These are phyloP conservation scores for Fusarium liriodendri DNA, from an alignment of 2,329 filamentous ascomycete genomes.

Conservation along the genomic window DNA sequence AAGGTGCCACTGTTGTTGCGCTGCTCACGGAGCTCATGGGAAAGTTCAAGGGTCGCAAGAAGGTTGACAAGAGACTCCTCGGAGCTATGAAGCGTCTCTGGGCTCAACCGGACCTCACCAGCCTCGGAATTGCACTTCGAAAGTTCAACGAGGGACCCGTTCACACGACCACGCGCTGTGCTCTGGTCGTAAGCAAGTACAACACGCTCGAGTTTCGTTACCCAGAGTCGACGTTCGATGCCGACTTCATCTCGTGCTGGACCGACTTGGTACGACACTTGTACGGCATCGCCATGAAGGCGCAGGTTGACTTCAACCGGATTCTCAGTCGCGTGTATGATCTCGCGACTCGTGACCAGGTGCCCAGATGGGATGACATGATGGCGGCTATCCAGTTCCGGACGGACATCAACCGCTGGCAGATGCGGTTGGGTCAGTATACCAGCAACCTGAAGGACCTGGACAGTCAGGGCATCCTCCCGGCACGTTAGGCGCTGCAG, in stretches of 20 bases:
- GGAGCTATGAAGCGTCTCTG: slow-evolving; percentile 35
- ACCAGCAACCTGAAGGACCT: slow-evolving; percentile 27
- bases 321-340: slow-evolving; percentile 39
- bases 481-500: not conserved
- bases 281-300: slow-evolving; percentile 33
- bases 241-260: slow-evolving; percentile 41
- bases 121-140: slow-evolving; percentile 26
- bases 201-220: slow-evolving; percentile 45
- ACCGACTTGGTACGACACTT: slow-evolving; percentile 38
- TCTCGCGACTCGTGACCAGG: slow-evolving; percentile 32
- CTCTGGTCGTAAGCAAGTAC: slow-evolving; percentile 38
- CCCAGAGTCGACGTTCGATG: slow-evolving; percentile 42
- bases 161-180: slow-evolving; percentile 41
- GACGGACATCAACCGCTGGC: slow-evolving; percentile 20
- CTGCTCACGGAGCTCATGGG: slow-evolving; percentile 1
- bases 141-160: slow-evolving; percentile 38
- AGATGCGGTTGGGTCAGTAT: slow-evolving; percentile 29
- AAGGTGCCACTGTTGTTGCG: slow-evolving; percentile 15
- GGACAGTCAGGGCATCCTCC: slow-evolving; percentile 34
- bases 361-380: slow-evolving; percentile 32
- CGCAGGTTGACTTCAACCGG: slow-evolving; percentile 25
- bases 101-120: slow-evolving; percentile 5
- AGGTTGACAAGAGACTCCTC: slow-evolving; percentile 14
- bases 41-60: slow-evolving; percentile 15
- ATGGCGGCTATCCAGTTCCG: slow-evolving; percentile 33